These are phyloP conservation scores for Friedmanniomyces simplex DNA, from an alignment of 495 filamentous ascomycete species.

Conservation along the genomic window DNA sequence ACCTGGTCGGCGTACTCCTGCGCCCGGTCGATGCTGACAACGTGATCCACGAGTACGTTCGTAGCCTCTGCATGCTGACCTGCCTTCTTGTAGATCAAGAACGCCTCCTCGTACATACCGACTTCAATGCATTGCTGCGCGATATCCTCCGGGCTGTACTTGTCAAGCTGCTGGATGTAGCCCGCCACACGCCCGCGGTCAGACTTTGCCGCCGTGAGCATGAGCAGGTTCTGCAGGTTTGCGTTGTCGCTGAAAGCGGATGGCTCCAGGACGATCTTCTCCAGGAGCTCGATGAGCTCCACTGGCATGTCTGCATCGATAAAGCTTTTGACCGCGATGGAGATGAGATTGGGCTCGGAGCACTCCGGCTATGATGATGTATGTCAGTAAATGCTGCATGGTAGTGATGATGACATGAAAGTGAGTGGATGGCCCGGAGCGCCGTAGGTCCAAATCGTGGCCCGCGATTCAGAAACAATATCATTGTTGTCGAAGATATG, in stretches of 20 bases:
- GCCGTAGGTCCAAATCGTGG: neutral
- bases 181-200: conserved; percentile 94
- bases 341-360: conserved; percentile 89
- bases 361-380: conserved; percentile 55
- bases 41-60: conserved; percentile 88
- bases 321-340: conserved; percentile 87
- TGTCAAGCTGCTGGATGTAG: conserved; percentile 84
- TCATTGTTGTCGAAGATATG: neutral
- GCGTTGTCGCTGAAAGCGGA: conserved; percentile 95
- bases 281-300: conserved; percentile 92
- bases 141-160: conserved; percentile 87
- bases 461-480: neutral
- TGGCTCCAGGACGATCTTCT: conserved; percentile 98
- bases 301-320: conserved; percentile 78
- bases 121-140: conserved; percentile 87
- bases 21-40: conserved; percentile 96
- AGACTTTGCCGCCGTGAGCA: conserved; percentile 93
- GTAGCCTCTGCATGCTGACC: conserved; percentile 76
- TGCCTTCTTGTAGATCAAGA: conserved; percentile 97
- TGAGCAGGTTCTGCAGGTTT: conserved; percentile 91
- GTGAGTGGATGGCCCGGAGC: too few species aligned
- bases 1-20: conserved; percentile 95
- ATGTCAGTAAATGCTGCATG: too few species aligned
- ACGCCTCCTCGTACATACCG: conserved; percentile 92
- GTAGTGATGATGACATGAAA: too few species aligned